Percentiles rank a stretch among this genome's conserved stretches.
Conservation (phyloP, 495 filamentous ascomycete genomes). For the Aspergillus incahuasiensis region DNA sequence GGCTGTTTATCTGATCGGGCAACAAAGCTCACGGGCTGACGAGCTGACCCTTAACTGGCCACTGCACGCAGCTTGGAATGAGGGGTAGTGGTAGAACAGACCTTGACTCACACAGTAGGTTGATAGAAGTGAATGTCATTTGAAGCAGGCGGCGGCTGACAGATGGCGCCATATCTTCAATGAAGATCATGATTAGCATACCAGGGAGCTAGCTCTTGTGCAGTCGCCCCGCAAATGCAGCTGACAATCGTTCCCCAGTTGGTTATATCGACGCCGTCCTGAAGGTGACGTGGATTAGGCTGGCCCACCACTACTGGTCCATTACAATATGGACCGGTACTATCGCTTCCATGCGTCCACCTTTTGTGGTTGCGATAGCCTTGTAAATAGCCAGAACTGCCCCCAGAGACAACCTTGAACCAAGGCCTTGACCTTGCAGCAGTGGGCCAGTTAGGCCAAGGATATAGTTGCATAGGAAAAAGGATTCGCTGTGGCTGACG, state of each 20-base stretch:
- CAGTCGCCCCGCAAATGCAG: constrained; percentile 23
- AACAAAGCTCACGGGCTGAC: constrained; percentile 5
- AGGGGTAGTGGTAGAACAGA: constrained; percentile 19
- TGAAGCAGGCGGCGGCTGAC: constrained; percentile 17
- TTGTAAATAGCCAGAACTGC: constrained; percentile 17
- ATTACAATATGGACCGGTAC: constrained; percentile 24
- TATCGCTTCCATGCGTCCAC: constrained; percentile 19
- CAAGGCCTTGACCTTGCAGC: constrained; percentile 13
- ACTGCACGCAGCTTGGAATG: constrained; percentile 7
- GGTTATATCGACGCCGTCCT: constrained; percentile 13
- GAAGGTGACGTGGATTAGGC: constrained; percentile 25
- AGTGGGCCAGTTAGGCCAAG: constrained; percentile 1
- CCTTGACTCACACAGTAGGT: constrained; percentile 12
- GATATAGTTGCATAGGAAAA: constrained; percentile 11
- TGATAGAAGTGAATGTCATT: constrained; percentile 16
- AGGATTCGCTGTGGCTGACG: constrained; percentile 17
- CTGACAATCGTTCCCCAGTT: constrained; percentile 18
- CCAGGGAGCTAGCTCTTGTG: constrained; percentile 9
- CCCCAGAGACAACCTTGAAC: constrained; percentile 6
- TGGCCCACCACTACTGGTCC: constrained; percentile 20
- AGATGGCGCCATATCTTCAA: constrained; percentile 11
- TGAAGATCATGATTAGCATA: constrained; percentile 21
- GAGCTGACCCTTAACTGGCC: constrained; percentile 12
- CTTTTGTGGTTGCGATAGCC: constrained; percentile 23
- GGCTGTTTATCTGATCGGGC: not conserved